Evolutionary conservation across 352 stramenopile genomes (phyloP).

Genomic region (Phytophthora foliorum): DNA sequence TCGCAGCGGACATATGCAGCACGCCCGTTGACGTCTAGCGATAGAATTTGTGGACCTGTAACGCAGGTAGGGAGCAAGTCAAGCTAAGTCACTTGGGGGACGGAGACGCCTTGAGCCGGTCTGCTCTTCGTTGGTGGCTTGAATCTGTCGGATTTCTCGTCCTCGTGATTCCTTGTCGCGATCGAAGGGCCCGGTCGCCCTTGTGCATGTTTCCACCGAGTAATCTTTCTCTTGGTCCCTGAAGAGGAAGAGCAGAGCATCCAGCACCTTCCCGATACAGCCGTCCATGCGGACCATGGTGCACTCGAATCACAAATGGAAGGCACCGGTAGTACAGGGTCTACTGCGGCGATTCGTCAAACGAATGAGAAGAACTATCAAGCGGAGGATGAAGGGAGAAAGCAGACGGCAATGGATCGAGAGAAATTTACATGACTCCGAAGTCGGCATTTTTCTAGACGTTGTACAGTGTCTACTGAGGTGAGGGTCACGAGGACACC

Average conservation of each 20-base stretch:
- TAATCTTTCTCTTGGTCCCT: constrained; percentile 18
- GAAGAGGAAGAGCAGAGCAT: constrained; percentile 26
- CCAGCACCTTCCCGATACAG: constrained; percentile 26
- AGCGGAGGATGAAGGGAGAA: constrained; percentile 71
- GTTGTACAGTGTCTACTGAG: constrained; percentile 61
- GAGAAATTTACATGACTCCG: constrained; percentile 75
- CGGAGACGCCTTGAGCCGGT: constrained; percentile 1
- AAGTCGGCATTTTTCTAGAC: constrained; percentile 64
- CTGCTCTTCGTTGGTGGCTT: neutral
- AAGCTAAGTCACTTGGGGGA: constrained; percentile 6
- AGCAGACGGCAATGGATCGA: constrained; percentile 78
- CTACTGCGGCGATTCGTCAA: constrained; percentile 26
- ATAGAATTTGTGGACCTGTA: constrained; percentile 29
- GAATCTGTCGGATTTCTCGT: constrained; percentile 18
- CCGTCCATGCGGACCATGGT: constrained; percentile 3
- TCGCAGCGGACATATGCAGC: neutral
- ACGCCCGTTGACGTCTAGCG: constrained; percentile 6
- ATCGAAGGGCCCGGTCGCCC: constrained; percentile 36
- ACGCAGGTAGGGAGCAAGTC: constrained; percentile 3
- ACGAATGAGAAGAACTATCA: constrained; percentile 50
- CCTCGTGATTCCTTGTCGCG: constrained; percentile 23
- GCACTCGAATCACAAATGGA: constrained; percentile 21
- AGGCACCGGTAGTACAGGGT: constrained; percentile 23
- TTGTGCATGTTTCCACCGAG: constrained; percentile 27
- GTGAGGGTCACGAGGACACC: constrained; percentile 25